Base-by-base conservation (phyloP, 371 early-diverging fungal species). In the Basidiobolus meristosporus region DNA sequence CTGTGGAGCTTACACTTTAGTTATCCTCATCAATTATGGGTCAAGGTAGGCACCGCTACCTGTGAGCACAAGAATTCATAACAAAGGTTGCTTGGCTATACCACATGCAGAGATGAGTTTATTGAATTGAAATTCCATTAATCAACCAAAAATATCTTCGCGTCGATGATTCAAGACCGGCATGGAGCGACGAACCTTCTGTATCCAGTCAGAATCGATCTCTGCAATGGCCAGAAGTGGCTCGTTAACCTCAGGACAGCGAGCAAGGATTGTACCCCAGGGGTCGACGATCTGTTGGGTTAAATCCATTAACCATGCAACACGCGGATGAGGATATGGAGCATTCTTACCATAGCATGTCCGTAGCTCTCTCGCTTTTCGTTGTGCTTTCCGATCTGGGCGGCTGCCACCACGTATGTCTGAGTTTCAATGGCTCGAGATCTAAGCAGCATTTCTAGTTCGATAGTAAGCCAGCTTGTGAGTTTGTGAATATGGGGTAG, bases 381-480 rank as follows among this genome's bases (percentile, higher is more conserved):
- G 45, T 74, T 77, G 43, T 88, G 87, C 42, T 68, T 63, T 7
- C 90, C 89, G 4, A 64, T 59, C 38, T 86, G 89, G 2, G 80
- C 83, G 12, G 84, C 51, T 48, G 50, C 50, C 23, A 62, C 33
- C n/a, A 80, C 80, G 43, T 66, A 80, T 2, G 61, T 54, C 43
- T 89, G 89, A 1, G 77, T 84, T 47, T 89, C 90, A 33, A 89
- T 84, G 0, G 90, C 90, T 34, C 90, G 63, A 6, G 85, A 78
- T 7, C 82, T 63, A 31, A 89, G 53, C 16, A 89, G 64, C 0
- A 70, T 42, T 47, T 84, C 80, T 72, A 42, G 23, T 40, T n/a
- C 3, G 21, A 17, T 31, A 32, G 22, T 19, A 17, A 31, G n/a
- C 9, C 38, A 3, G 12, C 11, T 23, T 10, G 22, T 31, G n/a